Evolutionary conservation across 1,284 basidiomycete genomes (phyloP), one percentile per base, ranked within the genome.

Genomic region (Tilletia setariae): DNA sequence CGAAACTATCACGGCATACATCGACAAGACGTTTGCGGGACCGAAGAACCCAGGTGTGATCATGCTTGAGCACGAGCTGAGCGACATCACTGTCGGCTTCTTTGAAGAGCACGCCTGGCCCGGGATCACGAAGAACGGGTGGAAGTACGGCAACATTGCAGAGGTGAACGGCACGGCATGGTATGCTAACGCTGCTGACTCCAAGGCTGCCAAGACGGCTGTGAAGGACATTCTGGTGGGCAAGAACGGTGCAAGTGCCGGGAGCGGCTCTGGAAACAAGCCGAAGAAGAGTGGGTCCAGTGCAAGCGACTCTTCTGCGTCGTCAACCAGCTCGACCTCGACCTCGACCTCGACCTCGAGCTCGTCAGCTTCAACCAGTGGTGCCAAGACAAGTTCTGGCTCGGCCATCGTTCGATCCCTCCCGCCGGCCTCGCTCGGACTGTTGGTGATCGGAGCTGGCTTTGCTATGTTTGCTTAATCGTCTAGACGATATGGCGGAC

Each of bases 101-200:
- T 94, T 93, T 84, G 89, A 90, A 13, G 83, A 85, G 64, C 82
- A 88, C 15, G 35, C 56, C 13, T 93, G 87, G 81, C 88, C 89
- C 2, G 70, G 87, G 51, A 88, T 93, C 79, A 84, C 85, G 67
- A 72, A 84, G 15, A 88, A 88, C 70, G 88, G 88, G 32, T 94
- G 92, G 92, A 86, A 46, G 28, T 40, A 69, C 0, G 30, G 51
- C 53, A 70, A 70, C 56, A 63, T 79, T 19, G 69, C 74, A 21
- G 72, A 79, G 23, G 46, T 74, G 61, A 68, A 68, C 65, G 64
- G 66, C 64, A 63, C 64, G 68, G 65, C 67, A 0, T 79, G 74
- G 74, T 79, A 79, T 68, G 69, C 71, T 67, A 79, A 79, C 40
- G 75, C 72, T 1, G 68, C 65, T 59, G 32, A 49, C 16, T 49